Conservation (phyloP, 345 rosid species). For the Garcia nutans region DNA sequence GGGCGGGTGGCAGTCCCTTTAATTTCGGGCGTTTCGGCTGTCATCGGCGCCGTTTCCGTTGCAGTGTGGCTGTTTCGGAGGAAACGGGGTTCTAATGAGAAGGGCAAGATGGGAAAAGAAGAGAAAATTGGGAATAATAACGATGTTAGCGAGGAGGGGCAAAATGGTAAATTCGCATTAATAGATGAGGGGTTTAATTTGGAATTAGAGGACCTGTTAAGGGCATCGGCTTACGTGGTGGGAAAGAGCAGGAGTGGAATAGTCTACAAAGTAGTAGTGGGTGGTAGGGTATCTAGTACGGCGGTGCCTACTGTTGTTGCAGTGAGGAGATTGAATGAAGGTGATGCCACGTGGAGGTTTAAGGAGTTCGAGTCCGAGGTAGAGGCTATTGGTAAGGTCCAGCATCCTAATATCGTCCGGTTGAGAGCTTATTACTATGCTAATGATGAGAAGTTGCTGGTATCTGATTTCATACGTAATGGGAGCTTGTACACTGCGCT, state of each 20-base stretch:
- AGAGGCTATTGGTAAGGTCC: constrained; percentile 66
- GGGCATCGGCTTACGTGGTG: constrained; percentile 92
- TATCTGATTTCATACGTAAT: constrained; percentile 74
- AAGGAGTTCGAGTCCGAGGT: constrained; percentile 87
- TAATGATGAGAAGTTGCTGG: constrained; percentile 73
- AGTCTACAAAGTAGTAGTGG: constrained; percentile 74
- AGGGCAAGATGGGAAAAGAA: constrained; percentile 39
- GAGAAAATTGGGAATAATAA: neutral
- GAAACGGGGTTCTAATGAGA: constrained; percentile 30
- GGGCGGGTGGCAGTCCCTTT: constrained; percentile 56
- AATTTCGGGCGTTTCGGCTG: constrained; percentile 59
- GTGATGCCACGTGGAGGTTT: constrained; percentile 62
- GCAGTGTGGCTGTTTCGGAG: constrained; percentile 61
- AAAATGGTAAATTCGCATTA: constrained; percentile 62
- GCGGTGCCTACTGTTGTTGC: constrained; percentile 59
- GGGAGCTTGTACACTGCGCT: constrained; percentile 77
- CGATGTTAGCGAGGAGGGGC: constrained; percentile 43
- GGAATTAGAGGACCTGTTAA: constrained; percentile 81
- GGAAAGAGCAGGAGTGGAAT: constrained; percentile 91
- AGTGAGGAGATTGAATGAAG: constrained; percentile 80
- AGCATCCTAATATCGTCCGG: constrained; percentile 77
- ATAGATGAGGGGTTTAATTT: constrained; percentile 76
- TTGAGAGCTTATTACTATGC: constrained; percentile 85
- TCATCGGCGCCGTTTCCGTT: constrained; percentile 56
- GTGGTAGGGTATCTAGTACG: constrained; percentile 49